Conservation (phyloP, 2,329 filamentous ascomycete genomes). For the Penicillium sp. region DNA sequence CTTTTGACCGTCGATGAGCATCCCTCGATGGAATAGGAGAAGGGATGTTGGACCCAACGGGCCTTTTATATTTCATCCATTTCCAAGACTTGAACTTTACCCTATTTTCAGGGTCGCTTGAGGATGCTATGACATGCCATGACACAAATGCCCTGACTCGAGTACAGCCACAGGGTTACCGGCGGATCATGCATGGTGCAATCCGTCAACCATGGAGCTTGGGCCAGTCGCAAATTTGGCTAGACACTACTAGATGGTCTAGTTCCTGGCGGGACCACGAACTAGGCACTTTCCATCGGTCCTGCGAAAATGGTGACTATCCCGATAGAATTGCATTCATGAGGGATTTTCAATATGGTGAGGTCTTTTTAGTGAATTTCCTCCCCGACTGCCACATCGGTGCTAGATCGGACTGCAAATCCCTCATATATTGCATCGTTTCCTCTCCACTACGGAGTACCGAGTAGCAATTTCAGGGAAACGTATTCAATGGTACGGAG, state of each 20-base stretch:
- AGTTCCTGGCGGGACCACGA: constrained; percentile 3
- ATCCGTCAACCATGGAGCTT: constrained; percentile 10
- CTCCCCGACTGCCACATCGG: constrained; percentile 18
- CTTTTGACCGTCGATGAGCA: constrained; percentile 91
- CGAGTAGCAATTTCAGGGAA: too few species aligned
- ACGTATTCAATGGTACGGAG: too few species aligned
- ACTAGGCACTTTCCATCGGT: too few species aligned
- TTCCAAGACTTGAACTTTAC: neutral
- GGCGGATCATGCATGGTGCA: neutral
- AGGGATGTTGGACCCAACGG: constrained; percentile 4
- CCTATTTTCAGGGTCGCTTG: constrained; percentile 3
- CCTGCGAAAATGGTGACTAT: neutral
- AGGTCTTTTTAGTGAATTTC: too few species aligned
- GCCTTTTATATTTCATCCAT: constrained; percentile 17
- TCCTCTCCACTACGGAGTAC: too few species aligned
- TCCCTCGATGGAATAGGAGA: constrained; percentile 36
- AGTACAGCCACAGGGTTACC: constrained; percentile 21
- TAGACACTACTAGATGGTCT: constrained; percentile 1
- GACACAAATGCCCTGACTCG: constrained; percentile 7
- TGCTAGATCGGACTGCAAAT: constrained; percentile 19
- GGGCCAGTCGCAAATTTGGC: constrained; percentile 8
- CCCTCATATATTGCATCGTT: too few species aligned
- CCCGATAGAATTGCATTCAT: constrained; percentile 1
- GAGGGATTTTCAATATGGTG: constrained; percentile 13
- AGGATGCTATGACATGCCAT: constrained; percentile 18